Evolutionary conservation across 2,329 filamentous ascomycete genomes (phyloP).

Genomic region (Cercospora zeae-maydis): DNA sequence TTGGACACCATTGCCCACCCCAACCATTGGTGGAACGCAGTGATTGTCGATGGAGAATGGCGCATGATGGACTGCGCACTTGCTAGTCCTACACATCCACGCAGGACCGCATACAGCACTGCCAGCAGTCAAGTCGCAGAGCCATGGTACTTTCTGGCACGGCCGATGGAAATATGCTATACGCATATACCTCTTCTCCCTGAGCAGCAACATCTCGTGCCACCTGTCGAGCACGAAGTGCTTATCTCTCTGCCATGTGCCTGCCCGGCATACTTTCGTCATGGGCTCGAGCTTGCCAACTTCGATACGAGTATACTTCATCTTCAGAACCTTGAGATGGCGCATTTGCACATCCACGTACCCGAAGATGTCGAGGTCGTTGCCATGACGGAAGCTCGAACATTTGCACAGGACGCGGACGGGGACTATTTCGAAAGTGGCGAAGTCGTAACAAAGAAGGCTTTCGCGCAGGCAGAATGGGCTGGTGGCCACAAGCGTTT

Average conservation of each 20-base stretch:
- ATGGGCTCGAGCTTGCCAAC: constrained; percentile 73
- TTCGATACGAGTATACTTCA: constrained; percentile 85
- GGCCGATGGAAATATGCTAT: constrained; percentile 87
- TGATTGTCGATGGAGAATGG: constrained; percentile 92
- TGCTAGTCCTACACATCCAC: constrained; percentile 85
- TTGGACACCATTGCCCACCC: constrained; percentile 76
- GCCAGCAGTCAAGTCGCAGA: constrained; percentile 69
- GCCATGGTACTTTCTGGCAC: constrained; percentile 87
- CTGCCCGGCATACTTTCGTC: constrained; percentile 83
- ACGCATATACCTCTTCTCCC: constrained; percentile 88
- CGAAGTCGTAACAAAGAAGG: constrained; percentile 78
- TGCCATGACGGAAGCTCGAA: constrained; percentile 84
- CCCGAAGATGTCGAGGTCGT: constrained; percentile 87
- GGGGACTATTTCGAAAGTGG: constrained; percentile 93
- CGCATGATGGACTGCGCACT: constrained; percentile 92
- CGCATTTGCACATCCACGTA: constrained; percentile 82
- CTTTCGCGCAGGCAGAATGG: constrained; percentile 90
- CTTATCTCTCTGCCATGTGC: constrained; percentile 81
- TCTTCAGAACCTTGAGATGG: constrained; percentile 88
- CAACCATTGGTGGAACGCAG: constrained; percentile 98
- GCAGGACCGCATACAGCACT: constrained; percentile 71
- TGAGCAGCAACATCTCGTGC: constrained; percentile 88
- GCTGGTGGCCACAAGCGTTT: constrained; percentile 81
- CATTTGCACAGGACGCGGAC: constrained; percentile 76
- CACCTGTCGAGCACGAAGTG: constrained; percentile 78